phyloP scores from a whole-genome alignment of 1,284 basidiomycete genomes.

The Ganoderma boninense region DNA sequence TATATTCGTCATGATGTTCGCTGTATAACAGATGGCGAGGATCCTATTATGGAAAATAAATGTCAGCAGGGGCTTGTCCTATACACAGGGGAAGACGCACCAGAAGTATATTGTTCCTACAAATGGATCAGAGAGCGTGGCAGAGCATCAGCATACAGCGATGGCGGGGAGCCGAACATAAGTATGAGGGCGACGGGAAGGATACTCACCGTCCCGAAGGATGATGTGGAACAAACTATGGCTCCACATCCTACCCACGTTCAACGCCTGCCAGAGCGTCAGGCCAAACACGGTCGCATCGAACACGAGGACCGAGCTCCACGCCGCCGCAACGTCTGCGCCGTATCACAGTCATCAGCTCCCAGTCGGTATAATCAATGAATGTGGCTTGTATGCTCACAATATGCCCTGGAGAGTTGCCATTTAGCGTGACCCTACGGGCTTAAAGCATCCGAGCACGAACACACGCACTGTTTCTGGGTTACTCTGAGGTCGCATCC shows the following conservation, averaged over 20 bases:
- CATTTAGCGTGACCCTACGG: background rate
- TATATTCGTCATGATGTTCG: constrained; percentile 13
- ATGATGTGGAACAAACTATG: constrained; percentile 9
- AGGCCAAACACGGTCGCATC: constrained; percentile 9
- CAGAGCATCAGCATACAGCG: background rate
- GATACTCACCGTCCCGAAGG: constrained; percentile 15
- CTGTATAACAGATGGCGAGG: constrained; percentile 6
- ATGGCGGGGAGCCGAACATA: background rate
- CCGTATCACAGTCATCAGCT: background rate
- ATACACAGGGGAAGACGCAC: background rate
- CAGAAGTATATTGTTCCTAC: constrained; percentile 16
- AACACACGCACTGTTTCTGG: background rate
- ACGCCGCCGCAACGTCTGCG: constrained; percentile 9
- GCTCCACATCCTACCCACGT: constrained; percentile 1
- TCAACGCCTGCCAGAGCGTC: constrained; percentile 4
- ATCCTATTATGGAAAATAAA: background rate
- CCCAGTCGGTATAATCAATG: background rate
- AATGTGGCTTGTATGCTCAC: background rate
- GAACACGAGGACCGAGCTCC: constrained; percentile 10
- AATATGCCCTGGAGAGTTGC: background rate
- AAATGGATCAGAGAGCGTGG: background rate
- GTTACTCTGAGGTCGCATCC: constrained; percentile 10
- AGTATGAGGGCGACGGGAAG: background rate
- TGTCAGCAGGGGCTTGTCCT: background rate
- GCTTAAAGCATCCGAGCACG: background rate